Evolutionary conservation across 108 stramenopile species (phyloP), one percentile per base, ranked within the genome.

Genomic region (Seminavis robusta): DNA sequence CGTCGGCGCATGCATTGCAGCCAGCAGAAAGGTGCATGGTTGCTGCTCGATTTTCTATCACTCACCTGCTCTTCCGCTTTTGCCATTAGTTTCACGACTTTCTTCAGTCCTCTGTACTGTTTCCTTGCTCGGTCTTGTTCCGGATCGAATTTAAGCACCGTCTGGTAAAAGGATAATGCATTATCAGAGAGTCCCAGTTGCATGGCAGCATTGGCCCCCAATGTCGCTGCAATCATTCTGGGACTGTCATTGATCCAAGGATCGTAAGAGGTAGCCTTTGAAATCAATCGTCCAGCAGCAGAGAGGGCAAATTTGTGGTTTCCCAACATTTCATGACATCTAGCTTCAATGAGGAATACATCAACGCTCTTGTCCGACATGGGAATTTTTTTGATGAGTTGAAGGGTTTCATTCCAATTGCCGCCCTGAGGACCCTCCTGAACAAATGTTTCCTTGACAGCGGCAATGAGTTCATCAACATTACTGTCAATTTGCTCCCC

Each of bases 161-260:
- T 72, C 42, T 79, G 78, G 51, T 79, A 79, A 36, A 75, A 79
- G 15, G 70, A 72, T 10, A 79, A 16, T 4, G 78, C 78, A 56
- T 72, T 75, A 16, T 79, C 74, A 0, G 69, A 67, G 25, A 71
- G 55, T n/a, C 78, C 78, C 13, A 79, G 43, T 46, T 75, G 73
- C 78, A 79, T 79, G 2, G 78, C 78, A 0, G 78, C 69, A 55
- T 79, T 79, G 1, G 78, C 69, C 0, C 78, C 78, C 20, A 75
- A 43, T 16, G 70, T 71, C 13, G 66, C 59, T 21, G 78, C 78
- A 63, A 79, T 61, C 70, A 79, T 74, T n/a, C 73, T 38, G 11
- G 73, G 73, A 25, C 52, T 55, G 44, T 72, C 78, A 49, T 67
- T 63, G 1, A 63, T 28, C 73, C 73, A 75, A n/a, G 70, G 53